These are phyloP conservation scores for Neophaeococcomyces aloes DNA, from an alignment of 2,329 filamentous ascomycete species.

Conservation along the genomic window DNA sequence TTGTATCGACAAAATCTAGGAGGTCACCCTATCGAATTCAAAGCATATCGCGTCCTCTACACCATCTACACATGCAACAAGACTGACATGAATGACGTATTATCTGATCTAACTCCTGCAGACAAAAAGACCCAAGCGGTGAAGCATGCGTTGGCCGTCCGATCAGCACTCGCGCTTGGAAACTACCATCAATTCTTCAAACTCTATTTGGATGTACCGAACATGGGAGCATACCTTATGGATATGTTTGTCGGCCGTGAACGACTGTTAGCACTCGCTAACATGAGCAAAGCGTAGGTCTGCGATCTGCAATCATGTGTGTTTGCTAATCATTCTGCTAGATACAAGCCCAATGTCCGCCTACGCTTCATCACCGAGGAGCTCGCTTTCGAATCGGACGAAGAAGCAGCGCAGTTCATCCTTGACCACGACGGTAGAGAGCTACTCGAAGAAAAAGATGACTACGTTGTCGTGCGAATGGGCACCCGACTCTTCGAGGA, in stretches of 20 bases:
- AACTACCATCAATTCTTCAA: constrained; percentile 98
- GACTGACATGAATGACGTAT: constrained; percentile 92
- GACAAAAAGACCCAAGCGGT: constrained; percentile 79
- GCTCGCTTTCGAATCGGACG: constrained; percentile 86
- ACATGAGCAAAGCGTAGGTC: constrained; percentile 92
- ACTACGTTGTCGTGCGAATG: constrained; percentile 62
- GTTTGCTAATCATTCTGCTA: constrained; percentile 43
- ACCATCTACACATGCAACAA: constrained; percentile 98
- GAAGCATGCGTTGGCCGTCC: constrained; percentile 82
- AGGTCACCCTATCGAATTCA: constrained; percentile 89
- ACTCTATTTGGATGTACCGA: constrained; percentile 84
- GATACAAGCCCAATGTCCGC: constrained; percentile 84
- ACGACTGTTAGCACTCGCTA: constrained; percentile 77
- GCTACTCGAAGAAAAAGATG: constrained; percentile 65
- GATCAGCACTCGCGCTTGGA: constrained; percentile 80
- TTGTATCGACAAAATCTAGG: constrained; percentile 79
- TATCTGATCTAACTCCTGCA: constrained; percentile 97
- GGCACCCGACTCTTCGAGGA: constrained; percentile 71
- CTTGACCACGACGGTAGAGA: constrained; percentile 63
- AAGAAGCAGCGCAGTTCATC: constrained; percentile 83
- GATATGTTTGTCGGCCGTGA: constrained; percentile 97
- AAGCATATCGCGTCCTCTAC: constrained; percentile 98
- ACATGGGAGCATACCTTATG: constrained; percentile 97
- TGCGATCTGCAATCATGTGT: not conserved
- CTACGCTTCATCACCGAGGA: constrained; percentile 91